These are phyloP conservation scores for Aspergillus fumigatiaffinis DNA, from an alignment of 2,329 filamentous ascomycete species.

Conservation along the genomic window DNA sequence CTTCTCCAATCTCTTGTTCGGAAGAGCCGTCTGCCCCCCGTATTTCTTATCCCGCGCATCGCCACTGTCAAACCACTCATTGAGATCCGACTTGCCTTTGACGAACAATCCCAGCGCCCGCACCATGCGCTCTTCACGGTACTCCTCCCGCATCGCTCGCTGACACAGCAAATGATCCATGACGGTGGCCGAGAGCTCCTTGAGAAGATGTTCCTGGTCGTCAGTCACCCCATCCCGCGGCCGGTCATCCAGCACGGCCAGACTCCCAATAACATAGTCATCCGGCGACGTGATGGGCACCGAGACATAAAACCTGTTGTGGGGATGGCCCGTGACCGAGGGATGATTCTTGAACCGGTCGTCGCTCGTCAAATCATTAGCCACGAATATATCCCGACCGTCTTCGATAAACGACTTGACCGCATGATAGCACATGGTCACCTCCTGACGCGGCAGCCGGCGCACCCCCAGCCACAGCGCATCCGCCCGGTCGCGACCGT, in stretches of 20 bases:
- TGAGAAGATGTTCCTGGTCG: slow-evolving; percentile 5
- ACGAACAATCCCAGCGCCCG: slow-evolving; percentile 18
- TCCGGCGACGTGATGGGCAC: slow-evolving; percentile 15
- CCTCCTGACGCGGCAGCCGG: slow-evolving; percentile 10
- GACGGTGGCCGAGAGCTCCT: slow-evolving; percentile 16
- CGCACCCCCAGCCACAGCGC: slow-evolving; percentile 17
- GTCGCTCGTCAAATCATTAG: slow-evolving; percentile 11
- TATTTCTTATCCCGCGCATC: not conserved
- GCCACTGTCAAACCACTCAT: slow-evolving; percentile 13
- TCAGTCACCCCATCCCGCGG: slow-evolving; percentile 9
- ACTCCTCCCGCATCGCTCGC: slow-evolving; percentile 18
- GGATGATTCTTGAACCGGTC: slow-evolving; percentile 5
- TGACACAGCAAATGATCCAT: slow-evolving; percentile 19
- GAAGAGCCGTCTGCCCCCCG: not conserved
- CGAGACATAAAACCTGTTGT: slow-evolving; percentile 15
- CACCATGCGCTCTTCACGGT: slow-evolving; percentile 20
- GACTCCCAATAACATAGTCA: slow-evolving; percentile 14
- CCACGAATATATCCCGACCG: slow-evolving; percentile 4
- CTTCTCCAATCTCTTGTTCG: not conserved
- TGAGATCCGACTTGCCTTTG: slow-evolving; percentile 16
- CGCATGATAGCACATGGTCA: slow-evolving; percentile 15
- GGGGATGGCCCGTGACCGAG: slow-evolving; percentile 10
- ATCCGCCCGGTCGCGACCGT: slow-evolving; percentile 6
- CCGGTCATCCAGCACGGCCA: slow-evolving; percentile 14
- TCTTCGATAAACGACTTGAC: slow-evolving; percentile 10